These are phyloP conservation scores for Trametes hirsuta DNA, from an alignment of 1,284 basidiomycete genomes.

Conservation along the genomic window DNA sequence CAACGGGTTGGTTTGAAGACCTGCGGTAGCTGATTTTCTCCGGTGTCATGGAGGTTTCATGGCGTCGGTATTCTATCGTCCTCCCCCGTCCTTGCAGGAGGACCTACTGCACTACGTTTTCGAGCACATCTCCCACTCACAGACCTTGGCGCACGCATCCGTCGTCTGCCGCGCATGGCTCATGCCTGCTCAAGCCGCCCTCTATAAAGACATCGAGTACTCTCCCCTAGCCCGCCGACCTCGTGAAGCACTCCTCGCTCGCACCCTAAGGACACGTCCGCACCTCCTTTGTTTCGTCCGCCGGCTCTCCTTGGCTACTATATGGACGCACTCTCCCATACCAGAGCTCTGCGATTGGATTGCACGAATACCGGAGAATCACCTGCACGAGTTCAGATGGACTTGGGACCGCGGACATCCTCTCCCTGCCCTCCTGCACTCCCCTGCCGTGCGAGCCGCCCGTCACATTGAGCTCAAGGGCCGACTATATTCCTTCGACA, in stretches of 20 bases:
- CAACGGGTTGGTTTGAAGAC: too few relatives aligned
- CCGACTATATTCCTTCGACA: conserved; percentile 5
- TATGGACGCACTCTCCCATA: conserved; percentile 15
- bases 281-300: conserved; percentile 13
- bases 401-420: conserved; percentile 14
- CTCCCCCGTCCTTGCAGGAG: neutral
- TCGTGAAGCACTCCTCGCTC: conserved; percentile 8
- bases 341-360: conserved; percentile 16
- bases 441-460: conserved; percentile 4
- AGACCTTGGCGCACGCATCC: neutral
- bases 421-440: conserved; percentile 3
- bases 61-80: neutral
- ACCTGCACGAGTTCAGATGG: conserved; percentile 9
- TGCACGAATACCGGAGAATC: conserved; percentile 2
- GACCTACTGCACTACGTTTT: conserved; percentile 16
- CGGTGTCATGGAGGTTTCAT: neutral
- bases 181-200: conserved; percentile 7
- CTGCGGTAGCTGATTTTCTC: too few relatives aligned
- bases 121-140: neutral
- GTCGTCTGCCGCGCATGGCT: conserved; percentile 10
- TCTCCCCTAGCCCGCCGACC: conserved; percentile 1
- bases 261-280: conserved; percentile 13
- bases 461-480: conserved; percentile 7
- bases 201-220: conserved; percentile 14
- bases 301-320: conserved; percentile 7